Base-by-base conservation (phyloP, 768 basidiomycete species). In the Crucibulum laeve region DNA sequence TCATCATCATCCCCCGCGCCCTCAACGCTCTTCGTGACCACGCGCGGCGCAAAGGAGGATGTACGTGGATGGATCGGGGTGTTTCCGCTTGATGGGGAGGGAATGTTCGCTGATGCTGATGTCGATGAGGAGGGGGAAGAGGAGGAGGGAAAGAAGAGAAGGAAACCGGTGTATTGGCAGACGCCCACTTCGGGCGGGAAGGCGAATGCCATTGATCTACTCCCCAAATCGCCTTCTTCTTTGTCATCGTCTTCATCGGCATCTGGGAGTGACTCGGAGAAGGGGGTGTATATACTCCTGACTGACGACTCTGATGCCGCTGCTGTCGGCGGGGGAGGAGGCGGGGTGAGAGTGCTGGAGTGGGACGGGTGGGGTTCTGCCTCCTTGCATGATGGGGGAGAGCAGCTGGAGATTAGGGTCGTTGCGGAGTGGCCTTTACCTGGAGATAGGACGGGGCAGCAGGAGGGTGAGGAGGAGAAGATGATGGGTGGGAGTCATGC, bases 401-500 rank as follows among this genome's bases (percentile, higher is more conserved):
- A n/a, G n/a, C n/a, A n/a, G n/a, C n/a, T n/a, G n/a, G 68, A 69
- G 6, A 57, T 74, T 11, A 58, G 59, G 35, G 53, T 65, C 25
- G 71, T 73, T 33, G 67, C 62, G 26, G 62, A 64, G 40, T 76
- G 73, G 73, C 74, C 73, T 24, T 23, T 24, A 22, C 48, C 38
- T n/a, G 15, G 22, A 43, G 55, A 56, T 7, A 19, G 30, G 2
- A 28, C 33, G 19, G 43, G 43, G 6, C 51, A 46, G 15, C 47
- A 53, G n/a, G 51, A 45, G 15, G 22, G 22, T 11, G 47, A 44
- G 17, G 43, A 44, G 6, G 57, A 59, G 37, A 44, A 46, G 39
- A 70, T 74, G 59, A 54, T 53, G 23, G 76, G 74, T 1, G 73
- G 65, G 1, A 77, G 76, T 45, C 76, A 77, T 62, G 76, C 76